phyloP scores from a whole-genome alignment of 2,329 filamentous ascomycete genomes.

The Venturiaceae sp. region DNA sequence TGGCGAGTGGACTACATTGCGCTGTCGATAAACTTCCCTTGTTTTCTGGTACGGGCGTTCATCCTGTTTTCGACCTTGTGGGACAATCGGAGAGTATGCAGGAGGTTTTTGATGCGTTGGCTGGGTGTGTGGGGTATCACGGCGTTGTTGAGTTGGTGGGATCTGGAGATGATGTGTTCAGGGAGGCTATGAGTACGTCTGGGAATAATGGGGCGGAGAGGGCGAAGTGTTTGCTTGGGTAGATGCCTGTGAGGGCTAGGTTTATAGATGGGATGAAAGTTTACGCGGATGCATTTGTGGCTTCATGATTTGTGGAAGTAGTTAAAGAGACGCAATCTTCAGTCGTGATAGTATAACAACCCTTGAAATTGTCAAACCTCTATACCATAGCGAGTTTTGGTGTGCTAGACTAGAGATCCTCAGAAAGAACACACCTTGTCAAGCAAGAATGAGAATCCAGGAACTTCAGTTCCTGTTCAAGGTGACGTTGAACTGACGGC shows the following conservation, averaged over 20 bases:
- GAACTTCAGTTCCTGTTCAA: background rate
- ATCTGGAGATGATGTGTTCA: background rate
- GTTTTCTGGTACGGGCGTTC: slow-evolving; percentile 16
- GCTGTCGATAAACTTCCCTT: slow-evolving; percentile 23
- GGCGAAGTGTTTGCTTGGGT: background rate
- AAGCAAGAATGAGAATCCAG: background rate
- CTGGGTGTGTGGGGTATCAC: background rate
- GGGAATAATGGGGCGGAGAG: background rate
- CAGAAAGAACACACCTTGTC: background rate
- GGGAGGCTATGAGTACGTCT: background rate
- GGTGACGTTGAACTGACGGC: background rate
- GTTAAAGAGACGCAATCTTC: no score
- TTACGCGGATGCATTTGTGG: background rate
- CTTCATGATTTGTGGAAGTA: no score
- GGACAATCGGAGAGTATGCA: background rate
- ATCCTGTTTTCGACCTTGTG: slow-evolving; percentile 29
- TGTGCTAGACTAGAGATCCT: background rate
- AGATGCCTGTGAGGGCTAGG: background rate
- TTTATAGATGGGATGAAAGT: background rate
- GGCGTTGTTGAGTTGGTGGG: background rate
- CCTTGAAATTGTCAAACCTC: background rate
- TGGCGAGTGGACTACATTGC: slow-evolving; percentile 21
- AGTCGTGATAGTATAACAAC: no score
- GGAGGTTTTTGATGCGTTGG: background rate
- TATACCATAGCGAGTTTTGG: background rate